Conservation (phyloP, 768 basidiomycete genomes). For the Tylopilus intermedius region DNA sequence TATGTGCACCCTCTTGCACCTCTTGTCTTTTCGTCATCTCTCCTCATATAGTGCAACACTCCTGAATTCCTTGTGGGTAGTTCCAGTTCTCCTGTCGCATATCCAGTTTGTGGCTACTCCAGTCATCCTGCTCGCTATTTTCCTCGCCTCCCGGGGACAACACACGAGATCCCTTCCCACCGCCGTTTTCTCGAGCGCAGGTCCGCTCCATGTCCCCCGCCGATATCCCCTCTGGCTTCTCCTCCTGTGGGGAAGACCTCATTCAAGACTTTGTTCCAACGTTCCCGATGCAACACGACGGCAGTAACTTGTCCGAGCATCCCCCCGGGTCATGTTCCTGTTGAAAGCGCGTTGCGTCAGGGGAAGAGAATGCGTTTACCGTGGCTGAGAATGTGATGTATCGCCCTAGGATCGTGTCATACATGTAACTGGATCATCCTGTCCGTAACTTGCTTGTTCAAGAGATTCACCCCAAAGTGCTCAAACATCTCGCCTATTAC, state of each 20-base stretch:
- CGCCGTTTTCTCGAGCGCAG: conserved; percentile 10
- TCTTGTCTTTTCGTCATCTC: background rate
- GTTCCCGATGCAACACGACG: conserved; percentile 25
- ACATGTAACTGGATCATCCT: conserved; percentile 16
- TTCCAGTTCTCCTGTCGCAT: conserved; percentile 29
- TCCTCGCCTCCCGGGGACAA: conserved; percentile 2
- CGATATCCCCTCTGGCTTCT: conserved; percentile 10
- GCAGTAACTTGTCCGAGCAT: conserved; percentile 9
- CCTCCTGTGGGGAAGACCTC: conserved; percentile 17
- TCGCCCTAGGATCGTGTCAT: conserved; percentile 9
- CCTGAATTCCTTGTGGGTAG: conserved; percentile 31
- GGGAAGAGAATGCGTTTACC: conserved; percentile 28
- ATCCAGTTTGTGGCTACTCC: conserved; percentile 28
- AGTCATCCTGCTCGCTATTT: conserved; percentile 20
- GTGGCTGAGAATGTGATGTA: conserved; percentile 29
- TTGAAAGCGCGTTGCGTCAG: conserved; percentile 20
- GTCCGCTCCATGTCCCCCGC: conserved; percentile 18
- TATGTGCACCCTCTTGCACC: conserved; percentile 8
- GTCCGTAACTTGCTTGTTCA: conserved; percentile 11
- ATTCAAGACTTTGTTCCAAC: conserved; percentile 26
- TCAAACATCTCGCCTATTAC: background rate
- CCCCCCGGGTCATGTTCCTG: conserved; percentile 17
- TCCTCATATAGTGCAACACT: conserved; percentile 13
- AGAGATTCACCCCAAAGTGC: background rate
- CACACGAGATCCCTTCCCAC: conserved; percentile 6